Conservation (phyloP, 768 basidiomycete species). For the Amanita subjunquillea region DNA sequence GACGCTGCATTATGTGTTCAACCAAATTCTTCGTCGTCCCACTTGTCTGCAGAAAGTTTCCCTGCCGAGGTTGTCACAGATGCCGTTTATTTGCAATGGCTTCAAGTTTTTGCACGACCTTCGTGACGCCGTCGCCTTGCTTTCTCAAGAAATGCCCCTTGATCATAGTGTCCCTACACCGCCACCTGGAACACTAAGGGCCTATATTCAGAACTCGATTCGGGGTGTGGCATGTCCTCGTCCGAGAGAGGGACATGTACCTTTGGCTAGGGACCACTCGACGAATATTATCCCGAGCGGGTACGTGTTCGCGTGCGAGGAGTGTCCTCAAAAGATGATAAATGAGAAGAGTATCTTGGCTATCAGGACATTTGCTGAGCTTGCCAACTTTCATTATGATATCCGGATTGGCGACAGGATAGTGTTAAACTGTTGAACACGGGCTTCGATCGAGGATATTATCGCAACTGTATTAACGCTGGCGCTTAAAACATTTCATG, state of each 20-base stretch:
- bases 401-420: background rate
- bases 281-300: background rate
- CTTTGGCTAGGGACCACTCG: background rate
- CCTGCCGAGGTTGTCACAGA: background rate
- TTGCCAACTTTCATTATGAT: background rate
- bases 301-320: background rate
- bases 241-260: background rate
- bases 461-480: too few species aligned
- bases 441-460: too few species aligned
- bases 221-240: background rate
- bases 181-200: background rate
- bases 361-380: background rate
- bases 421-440: background rate
- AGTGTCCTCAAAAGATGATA: background rate
- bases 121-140: background rate
- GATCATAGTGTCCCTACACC: background rate
- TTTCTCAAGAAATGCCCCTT: background rate
- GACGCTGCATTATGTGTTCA: background rate
- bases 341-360: background rate
- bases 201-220: background rate
- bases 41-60: background rate
- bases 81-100: background rate
- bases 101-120: background rate
- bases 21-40: background rate
- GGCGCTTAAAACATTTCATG: too few species aligned